Evolutionary conservation across 768 basidiomycete species (phyloP), one percentile per base, ranked within the genome.

Genomic region (Gyrodon lividus): DNA sequence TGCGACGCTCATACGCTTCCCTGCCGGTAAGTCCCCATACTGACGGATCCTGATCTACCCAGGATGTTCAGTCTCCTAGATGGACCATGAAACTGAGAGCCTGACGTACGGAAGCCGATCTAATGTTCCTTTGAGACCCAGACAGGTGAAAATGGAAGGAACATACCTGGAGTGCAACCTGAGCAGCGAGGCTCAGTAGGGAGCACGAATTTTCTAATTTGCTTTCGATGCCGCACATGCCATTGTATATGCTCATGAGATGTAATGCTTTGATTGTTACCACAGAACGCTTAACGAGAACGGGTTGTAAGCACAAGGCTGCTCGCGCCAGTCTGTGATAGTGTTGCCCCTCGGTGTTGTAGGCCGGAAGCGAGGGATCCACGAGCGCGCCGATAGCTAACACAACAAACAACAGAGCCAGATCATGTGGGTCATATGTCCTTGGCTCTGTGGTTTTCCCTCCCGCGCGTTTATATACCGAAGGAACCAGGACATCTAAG

Each of bases 241-340:
- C 77, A 52, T 78, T 76, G 65, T 78, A 80, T 31, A 79, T 70
- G 51, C 77, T 79, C 75, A 79, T 79, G 26, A 80, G 67, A 63
- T 79, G 76, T 26, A 80, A 54, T 42, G 72, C 72, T 64, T 80
- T 77, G 54, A 78, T 63, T 13, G 78, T 79, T 24, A 74, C 72
- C 28, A 79, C 56, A 9, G 79, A 80, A 40, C 73, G 70, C 33
- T 76, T 65, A 23, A 62, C 66, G 28, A 80, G 51, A 9, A 79
- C 67, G 6, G 76, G 68, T 50, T 79, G 78, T 17, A 80, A 67
- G 16, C 72, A 69, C 23, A 79, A 44, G 4, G 79, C 72, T 13
- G 78, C 77, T 52, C 71, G 69, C n/a, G 76, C 70, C 2, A 81
- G 68, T 28, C 69, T 70, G 53, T 78, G 74, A 58, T 79, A 80